Evolutionary conservation across 1,284 basidiomycete genomes (phyloP).

Genomic region (Cryptococcus floricola): DNA sequence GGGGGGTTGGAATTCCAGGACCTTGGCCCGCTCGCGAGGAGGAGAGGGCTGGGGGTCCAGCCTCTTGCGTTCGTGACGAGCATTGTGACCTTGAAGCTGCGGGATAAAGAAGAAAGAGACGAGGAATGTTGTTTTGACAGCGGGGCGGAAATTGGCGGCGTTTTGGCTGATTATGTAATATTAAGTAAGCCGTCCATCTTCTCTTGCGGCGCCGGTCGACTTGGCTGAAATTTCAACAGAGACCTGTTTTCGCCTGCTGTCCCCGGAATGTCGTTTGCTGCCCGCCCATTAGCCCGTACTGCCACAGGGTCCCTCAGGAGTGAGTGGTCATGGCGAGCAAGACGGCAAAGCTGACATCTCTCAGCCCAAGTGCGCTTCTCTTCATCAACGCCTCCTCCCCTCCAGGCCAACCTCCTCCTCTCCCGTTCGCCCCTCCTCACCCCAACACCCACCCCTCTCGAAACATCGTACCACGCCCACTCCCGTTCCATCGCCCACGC

Average conservation of each 20-base stretch:
- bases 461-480: constrained; percentile 81
- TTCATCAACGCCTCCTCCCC: constrained; percentile 20
- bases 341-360: too few species aligned
- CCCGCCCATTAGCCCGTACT: neutral
- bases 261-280: neutral
- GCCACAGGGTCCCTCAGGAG: too few species aligned
- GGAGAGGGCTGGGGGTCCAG: constrained; percentile 3
- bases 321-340: too few species aligned
- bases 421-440: constrained; percentile 81
- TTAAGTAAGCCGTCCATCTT: too few species aligned
- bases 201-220: too few species aligned
- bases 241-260: too few species aligned
- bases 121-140: too few species aligned
- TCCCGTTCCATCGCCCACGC: constrained; percentile 77
- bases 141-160: too few species aligned
- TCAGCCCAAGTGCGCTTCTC: constrained; percentile 9
- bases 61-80: constrained; percentile 35
- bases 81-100: constrained; percentile 51
- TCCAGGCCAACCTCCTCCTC: constrained; percentile 60
- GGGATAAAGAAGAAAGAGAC: neutral
- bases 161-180: too few species aligned
- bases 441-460: constrained; percentile 69
- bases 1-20: constrained; percentile 51
- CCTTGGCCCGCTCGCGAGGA: constrained; percentile 51
- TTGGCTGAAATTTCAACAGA: too few species aligned